A percentile compares a stretch with the other conserved stretches of the same genome.
phyloP scores from a whole-genome alignment of 805 yeast genomes.

The Wickerhamomyces mucosus region DNA sequence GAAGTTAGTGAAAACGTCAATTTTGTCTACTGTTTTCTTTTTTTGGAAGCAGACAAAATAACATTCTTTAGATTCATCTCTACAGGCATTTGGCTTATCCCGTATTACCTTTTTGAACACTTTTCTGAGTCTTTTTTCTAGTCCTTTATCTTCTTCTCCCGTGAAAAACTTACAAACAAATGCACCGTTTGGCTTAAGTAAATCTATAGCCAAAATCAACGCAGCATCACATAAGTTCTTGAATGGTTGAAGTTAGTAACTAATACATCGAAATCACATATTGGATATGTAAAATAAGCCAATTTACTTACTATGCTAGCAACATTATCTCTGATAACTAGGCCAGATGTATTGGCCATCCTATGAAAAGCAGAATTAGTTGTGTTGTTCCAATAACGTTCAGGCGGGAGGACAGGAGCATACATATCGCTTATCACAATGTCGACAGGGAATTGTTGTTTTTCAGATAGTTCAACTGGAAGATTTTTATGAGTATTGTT shows the following conservation, averaged over 20 bases:
- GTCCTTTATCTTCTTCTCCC: constrained; percentile 63
- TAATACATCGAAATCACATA: too few species aligned
- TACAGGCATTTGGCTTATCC: constrained; percentile 74
- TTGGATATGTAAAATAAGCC: neutral
- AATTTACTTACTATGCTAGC: constrained; percentile 58
- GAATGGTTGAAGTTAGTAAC: constrained; percentile 4
- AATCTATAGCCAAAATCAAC: constrained; percentile 58
- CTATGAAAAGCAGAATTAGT: constrained; percentile 75
- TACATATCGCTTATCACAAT: constrained; percentile 76
- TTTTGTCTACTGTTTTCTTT: constrained; percentile 31
- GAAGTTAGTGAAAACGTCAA: constrained; percentile 32
- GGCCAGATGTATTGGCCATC: constrained; percentile 90
- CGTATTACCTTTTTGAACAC: constrained; percentile 57
- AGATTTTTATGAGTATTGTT: neutral
- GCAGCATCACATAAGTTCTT: constrained; percentile 89
- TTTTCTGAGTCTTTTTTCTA: constrained; percentile 48
- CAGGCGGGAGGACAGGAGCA: constrained; percentile 47
- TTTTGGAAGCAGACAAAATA: constrained; percentile 66
- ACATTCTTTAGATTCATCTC: constrained; percentile 73
- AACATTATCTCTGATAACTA: constrained; percentile 70
- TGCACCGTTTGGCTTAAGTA: constrained; percentile 61
- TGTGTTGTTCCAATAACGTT: constrained; percentile 48
- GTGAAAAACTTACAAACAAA: constrained; percentile 79
- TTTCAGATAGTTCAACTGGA: constrained; percentile 1
- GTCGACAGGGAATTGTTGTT: constrained; percentile 38